Evolutionary conservation across 768 basidiomycete species (phyloP).

Genomic region (Suillus clintonianus): DNA sequence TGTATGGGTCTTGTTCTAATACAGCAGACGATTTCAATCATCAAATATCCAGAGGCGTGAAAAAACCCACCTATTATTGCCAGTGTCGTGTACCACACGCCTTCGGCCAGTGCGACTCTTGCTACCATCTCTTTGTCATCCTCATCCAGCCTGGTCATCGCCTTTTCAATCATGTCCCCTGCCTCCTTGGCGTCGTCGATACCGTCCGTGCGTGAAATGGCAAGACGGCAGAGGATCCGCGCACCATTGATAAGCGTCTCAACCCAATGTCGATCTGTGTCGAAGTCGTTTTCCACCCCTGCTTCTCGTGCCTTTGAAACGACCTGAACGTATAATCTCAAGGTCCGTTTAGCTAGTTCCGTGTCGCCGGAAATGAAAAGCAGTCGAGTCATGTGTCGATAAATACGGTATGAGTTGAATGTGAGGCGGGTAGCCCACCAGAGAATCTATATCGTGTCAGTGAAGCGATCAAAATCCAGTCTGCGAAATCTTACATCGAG

Average conservation of each 20-base stretch:
- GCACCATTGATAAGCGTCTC: slow-evolving; percentile 76
- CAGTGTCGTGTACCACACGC: slow-evolving; percentile 70
- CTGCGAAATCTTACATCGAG: slow-evolving; percentile 59
- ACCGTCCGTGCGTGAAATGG: slow-evolving; percentile 41
- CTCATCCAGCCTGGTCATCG: slow-evolving; percentile 51
- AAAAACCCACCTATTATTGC: slow-evolving; percentile 61
- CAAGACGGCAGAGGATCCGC: slow-evolving; percentile 68
- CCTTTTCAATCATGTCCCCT: slow-evolving; percentile 58
- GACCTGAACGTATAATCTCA: slow-evolving; percentile 81
- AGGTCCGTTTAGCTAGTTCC: slow-evolving; percentile 68
- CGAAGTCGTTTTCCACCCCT: slow-evolving; percentile 48
- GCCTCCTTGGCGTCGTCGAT: slow-evolving; percentile 67
- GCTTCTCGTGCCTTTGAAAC: slow-evolving; percentile 78
- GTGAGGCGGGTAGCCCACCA: slow-evolving; percentile 96
- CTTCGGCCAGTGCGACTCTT: slow-evolving; percentile 66
- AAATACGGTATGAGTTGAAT: slow-evolving; percentile 86
- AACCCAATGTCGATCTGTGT: slow-evolving; percentile 74
- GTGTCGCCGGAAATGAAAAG: slow-evolving; percentile 62
- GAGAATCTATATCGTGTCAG: slow-evolving; percentile 54
- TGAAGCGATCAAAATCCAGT: background rate
- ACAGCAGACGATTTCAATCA: background rate
- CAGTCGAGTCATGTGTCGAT: slow-evolving; percentile 82
- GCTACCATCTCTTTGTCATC: slow-evolving; percentile 57
- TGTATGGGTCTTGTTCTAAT: slow-evolving; percentile 65
- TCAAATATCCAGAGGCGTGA: background rate